phyloP scores from a whole-genome alignment of 2,329 filamentous ascomycete species.

The Aspergillus japonicus region DNA sequence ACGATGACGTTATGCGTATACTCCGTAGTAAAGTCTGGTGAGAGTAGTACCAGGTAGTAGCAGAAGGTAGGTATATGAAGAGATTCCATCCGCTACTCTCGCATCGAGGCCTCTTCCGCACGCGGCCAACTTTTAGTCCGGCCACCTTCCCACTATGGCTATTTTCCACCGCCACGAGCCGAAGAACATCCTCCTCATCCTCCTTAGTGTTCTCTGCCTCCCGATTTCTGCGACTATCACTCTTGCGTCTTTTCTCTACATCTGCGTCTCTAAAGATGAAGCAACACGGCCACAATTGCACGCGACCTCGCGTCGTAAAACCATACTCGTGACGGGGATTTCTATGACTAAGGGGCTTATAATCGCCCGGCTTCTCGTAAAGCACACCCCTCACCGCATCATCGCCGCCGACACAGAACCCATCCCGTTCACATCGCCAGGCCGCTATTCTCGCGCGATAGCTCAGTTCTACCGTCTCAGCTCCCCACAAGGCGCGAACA shows the following conservation, averaged over 20 bases:
- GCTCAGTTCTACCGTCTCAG: background rate
- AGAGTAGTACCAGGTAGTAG: background rate
- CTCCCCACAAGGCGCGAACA: background rate
- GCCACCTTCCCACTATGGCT: background rate
- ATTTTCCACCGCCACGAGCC: background rate
- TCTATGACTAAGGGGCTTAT: constrained; percentile 1
- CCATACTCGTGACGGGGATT: constrained; percentile 2
- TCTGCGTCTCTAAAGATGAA: background rate
- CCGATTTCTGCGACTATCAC: background rate
- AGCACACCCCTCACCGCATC: background rate
- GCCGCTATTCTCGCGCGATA: background rate
- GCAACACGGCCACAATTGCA: background rate
- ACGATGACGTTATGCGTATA: background rate
- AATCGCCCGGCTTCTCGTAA: background rate
- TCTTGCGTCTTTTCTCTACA: background rate
- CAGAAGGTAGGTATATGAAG: background rate
- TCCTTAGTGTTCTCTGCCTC: background rate
- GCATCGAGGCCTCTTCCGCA: background rate
- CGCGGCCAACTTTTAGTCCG: background rate
- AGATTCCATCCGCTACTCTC: background rate
- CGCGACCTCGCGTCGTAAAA: background rate
- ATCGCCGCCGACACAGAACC: constrained; percentile 3
- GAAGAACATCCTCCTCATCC: background rate
- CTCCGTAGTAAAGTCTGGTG: background rate
- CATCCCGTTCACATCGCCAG: background rate